These are phyloP conservation scores for Kwoniella shivajii DNA, from an alignment of 1,284 basidiomycete species.

Conservation along the genomic window DNA sequence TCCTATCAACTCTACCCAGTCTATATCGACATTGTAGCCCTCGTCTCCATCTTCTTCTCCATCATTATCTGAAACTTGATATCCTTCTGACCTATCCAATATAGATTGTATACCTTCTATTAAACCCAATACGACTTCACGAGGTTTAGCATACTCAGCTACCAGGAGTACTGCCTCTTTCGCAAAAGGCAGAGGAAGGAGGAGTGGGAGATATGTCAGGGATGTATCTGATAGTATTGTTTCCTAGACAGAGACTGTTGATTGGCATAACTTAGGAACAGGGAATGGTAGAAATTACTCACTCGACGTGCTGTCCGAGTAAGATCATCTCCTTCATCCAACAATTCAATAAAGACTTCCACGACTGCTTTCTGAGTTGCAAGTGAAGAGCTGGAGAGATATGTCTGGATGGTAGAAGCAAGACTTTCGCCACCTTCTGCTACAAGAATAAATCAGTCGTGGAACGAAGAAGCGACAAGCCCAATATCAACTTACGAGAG, in stretches of 20 bases:
- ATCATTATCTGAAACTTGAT: conserved; percentile 36
- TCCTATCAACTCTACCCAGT: conserved; percentile 54
- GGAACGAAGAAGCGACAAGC: neutral
- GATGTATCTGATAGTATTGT: conserved; percentile 16
- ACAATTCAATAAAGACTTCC: conserved; percentile 16
- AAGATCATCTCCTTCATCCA: conserved; percentile 4
- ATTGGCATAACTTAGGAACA: neutral
- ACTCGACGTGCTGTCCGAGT: conserved; percentile 6
- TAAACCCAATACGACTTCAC: conserved; percentile 39
- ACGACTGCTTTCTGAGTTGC: conserved; percentile 10
- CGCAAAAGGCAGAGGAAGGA: conserved; percentile 12
- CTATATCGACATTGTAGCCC: conserved; percentile 42
- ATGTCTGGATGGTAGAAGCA: conserved; percentile 13
- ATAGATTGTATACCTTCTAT: conserved; percentile 31
- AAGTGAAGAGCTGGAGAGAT: conserved; percentile 11
- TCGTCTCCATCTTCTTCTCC: conserved; percentile 16
- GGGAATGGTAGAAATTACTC: neutral
- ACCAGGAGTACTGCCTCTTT: conserved; percentile 20
- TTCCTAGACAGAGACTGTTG: neutral
- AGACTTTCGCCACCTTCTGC: conserved; percentile 8
- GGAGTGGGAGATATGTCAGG: conserved; percentile 17
- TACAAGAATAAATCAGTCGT: too few species aligned
- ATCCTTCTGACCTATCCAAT: conserved; percentile 31
- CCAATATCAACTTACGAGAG: neutral
- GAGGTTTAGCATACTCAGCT: conserved; percentile 21